Evolutionary conservation across 2,329 filamentous ascomycete species (phyloP), one percentile per base, ranked within the genome.

Genomic region (Myriosclerotinia scirpicola): DNA sequence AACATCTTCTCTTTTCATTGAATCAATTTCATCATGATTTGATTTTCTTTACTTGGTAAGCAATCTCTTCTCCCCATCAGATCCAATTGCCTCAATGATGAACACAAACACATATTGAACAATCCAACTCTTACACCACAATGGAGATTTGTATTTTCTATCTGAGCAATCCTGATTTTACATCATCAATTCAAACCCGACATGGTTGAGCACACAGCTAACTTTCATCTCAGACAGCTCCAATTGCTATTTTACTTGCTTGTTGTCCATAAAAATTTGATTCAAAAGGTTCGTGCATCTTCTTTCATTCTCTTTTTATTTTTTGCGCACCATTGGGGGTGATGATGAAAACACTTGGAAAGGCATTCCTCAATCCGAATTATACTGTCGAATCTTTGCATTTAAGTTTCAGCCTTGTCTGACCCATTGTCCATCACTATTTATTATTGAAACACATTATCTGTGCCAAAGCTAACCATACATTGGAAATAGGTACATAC

Each of bases 361-460:
- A 77, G 76, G 76, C 76, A 77, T 76, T 75, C 75, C 73, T 77
- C 75, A 72, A 73, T 75, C 73, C 69, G 71, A 76, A 77, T 73
- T 74, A 75, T 72, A 70, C 76, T 76, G 78, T 77, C 71, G 75
- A 76, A 75, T 73, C 75, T 74, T 76, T 77, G 71, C 75, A 68
- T 70, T 72, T 75, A 76, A 76, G 78, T 80, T 79, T 80, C 78
- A 80, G 78, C 78, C 78, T 80, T 80, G 78, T 80, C 78, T 80
- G 78, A 80, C 76, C 75, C 73, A 68, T 69, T 64, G 61, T 61
- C 65, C 46, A 68, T 54, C 38, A 61, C 14, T 54, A 44, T 7
- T 3, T 20, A 46, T n/a, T 38, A 38, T 62, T 55, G 36, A 54
- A 64, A 54, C n/a, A 22, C 14, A 11, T 53, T n/a, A n/a, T 44